Evolutionary conservation across 352 stramenopile species (phyloP), one percentile per base, ranked within the genome.

Genomic region (Phytopythium sindhum): DNA sequence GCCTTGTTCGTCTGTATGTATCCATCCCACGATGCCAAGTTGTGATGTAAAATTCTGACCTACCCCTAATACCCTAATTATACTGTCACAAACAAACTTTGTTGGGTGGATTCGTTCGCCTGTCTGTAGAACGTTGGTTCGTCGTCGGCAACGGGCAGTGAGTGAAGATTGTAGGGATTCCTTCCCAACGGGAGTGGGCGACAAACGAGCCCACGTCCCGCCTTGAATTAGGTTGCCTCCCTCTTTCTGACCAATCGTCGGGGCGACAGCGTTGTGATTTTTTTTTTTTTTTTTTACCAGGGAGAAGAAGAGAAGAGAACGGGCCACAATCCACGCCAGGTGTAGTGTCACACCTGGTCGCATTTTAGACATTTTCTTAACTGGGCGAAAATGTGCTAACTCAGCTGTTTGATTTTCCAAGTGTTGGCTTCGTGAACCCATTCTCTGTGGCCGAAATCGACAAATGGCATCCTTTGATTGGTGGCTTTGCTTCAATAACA

Each of bases 1-100:
- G 23, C 23, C 45, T 53, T 53, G 37, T 53, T 53, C 45, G 45
- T 21, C 23, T 53, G 45, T 28, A 37, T 37, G 48, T 37, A 55
- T 55, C 26, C 48, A 55, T 37, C 14, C 42, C 4, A 23, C 7
- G 15, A 17, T 44, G 19, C 15, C 15, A 48, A 48, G 41, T 26
- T 26, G 42, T 48, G 19, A 23, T 26, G 42, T 48, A 6, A 48
- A 48, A 48, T 0, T 7, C 4, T 0, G 4, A 7, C 21, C 45
- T 52, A 52, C 1, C n/a, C 45, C 45, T 52, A 31, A 52, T 52
- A 33, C n/a, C 45, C 45, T 52, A 31, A 52, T 52, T 23, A 11
- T 9, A 17, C 44, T n/a, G 39, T 17, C 39, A 45, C 39, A 45
- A 23, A 45, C n/a, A 35, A 19, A 37, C 4, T 14, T 55, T 55